Evolutionary conservation across 352 stramenopile species (phyloP).

Genomic region (Globisporangium megalacanthum): DNA sequence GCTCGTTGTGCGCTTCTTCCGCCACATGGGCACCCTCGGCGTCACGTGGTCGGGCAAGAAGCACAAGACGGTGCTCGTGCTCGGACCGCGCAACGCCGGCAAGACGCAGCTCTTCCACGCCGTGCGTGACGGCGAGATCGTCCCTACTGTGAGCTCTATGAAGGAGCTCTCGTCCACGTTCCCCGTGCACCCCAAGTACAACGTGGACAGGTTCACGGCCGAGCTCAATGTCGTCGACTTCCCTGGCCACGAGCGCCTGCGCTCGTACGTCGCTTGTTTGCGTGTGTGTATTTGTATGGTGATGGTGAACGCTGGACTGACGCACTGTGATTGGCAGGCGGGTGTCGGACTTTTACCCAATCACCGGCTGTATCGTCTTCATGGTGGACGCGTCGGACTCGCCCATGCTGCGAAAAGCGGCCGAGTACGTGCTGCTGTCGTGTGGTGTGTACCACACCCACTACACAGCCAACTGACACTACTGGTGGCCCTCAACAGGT

Average conservation of each 20-base stretch:
- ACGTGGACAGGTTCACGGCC: slow-evolving; percentile 60
- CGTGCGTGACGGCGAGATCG: slow-evolving; percentile 54
- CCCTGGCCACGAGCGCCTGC: slow-evolving; percentile 74
- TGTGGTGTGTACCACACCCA: neutral
- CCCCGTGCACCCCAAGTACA: slow-evolving; percentile 57
- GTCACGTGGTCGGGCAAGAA: slow-evolving; percentile 72
- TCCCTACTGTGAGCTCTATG: slow-evolving; percentile 84
- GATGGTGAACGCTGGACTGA: neutral
- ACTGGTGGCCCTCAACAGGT: slow-evolving; percentile 22
- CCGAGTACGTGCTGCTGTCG: slow-evolving; percentile 39
- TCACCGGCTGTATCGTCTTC: slow-evolving; percentile 67
- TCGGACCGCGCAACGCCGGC: slow-evolving; percentile 59
- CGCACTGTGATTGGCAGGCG: slow-evolving; percentile 22
- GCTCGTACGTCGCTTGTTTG: slow-evolving; percentile 31
- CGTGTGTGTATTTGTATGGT: neutral
- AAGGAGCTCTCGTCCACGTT: slow-evolving; percentile 71
- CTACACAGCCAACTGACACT: neutral
- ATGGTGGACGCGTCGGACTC: slow-evolving; percentile 64
- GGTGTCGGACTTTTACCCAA: slow-evolving; percentile 68
- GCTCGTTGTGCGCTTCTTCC: slow-evolving; percentile 41
- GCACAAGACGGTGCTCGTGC: slow-evolving; percentile 59
- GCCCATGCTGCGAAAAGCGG: slow-evolving; percentile 66
- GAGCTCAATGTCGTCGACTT: slow-evolving; percentile 77
- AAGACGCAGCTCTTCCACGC: slow-evolving; percentile 85
- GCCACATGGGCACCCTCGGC: slow-evolving; percentile 59